A percentile compares a stretch with the other conserved stretches of the same genome.
Conservation (phyloP, 345 rosid species). For the Eucalyptus rudis region DNA sequence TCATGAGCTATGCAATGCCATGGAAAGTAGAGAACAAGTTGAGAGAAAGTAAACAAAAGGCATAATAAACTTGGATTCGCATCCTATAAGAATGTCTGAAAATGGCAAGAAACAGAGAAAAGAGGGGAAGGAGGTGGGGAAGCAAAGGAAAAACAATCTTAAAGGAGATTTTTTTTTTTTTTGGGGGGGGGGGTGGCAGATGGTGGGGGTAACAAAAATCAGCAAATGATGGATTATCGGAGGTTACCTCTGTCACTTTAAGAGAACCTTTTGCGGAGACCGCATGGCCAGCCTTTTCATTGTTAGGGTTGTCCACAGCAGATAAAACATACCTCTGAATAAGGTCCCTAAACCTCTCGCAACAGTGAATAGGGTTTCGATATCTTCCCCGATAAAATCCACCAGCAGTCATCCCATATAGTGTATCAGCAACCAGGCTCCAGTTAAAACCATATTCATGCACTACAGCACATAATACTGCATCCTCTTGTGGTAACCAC, state of each 20-base stretch:
- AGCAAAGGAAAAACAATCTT: background rate
- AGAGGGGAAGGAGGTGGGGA: background rate
- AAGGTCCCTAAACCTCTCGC: conserved; percentile 91
- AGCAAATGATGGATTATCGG: background rate
- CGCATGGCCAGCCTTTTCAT: conserved; percentile 45
- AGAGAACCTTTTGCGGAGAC: conserved; percentile 91
- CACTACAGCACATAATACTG: conserved; percentile 90
- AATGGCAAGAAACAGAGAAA: background rate
- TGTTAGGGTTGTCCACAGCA: conserved; percentile 44
- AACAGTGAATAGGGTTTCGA: conserved; percentile 90
- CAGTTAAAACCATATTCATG: conserved; percentile 96
- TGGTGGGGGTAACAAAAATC: background rate
- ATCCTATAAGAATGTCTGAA: background rate
- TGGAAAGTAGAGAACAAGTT: background rate
- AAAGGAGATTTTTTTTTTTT: background rate
- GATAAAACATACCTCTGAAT: conserved; percentile 66
- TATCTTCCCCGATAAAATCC: conserved; percentile 86
- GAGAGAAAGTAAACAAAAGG: background rate
- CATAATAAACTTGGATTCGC: background rate
- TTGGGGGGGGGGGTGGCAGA: background rate
- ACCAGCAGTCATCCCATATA: conserved; percentile 92
- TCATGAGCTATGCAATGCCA: background rate
- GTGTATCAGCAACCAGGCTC: conserved; percentile 72
- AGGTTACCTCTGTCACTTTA: conserved; percentile 89
- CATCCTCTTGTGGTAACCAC: conserved; percentile 98